Conservation (phyloP, 2,329 filamentous ascomycete genomes). For the Ceratocystis variospora region DNA sequence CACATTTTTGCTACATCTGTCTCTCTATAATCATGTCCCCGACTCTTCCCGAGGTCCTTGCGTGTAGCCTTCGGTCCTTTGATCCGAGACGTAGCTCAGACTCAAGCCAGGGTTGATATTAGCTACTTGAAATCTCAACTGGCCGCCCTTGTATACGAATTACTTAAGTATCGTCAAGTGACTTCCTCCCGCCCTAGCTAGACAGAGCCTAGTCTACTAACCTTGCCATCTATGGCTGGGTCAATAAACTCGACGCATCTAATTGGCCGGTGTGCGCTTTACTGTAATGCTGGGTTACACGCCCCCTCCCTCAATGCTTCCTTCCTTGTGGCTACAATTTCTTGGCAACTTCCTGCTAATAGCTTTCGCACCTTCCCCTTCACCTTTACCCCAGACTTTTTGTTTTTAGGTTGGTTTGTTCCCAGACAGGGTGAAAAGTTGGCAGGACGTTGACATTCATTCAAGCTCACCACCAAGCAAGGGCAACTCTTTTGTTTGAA, state of each 20-base stretch:
- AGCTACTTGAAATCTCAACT: background rate
- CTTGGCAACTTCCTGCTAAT: constrained; percentile 3
- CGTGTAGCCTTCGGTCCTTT: constrained; percentile 1
- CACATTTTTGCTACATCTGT: background rate
- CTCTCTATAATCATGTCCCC: background rate
- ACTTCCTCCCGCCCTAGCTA: background rate
- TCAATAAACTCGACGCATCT: background rate
- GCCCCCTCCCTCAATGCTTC: constrained; percentile 1
- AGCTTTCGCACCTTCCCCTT: background rate
- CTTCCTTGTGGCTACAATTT: constrained; percentile 9
- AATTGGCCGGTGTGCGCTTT: background rate
- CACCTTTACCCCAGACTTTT: constrained; percentile 1
- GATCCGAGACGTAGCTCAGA: background rate
- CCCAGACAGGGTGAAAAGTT: background rate
- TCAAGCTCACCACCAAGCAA: background rate
- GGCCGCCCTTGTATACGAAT: background rate
- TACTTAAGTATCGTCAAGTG: background rate
- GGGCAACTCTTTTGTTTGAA: background rate
- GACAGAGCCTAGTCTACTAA: background rate
- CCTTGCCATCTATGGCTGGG: background rate
- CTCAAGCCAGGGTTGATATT: background rate
- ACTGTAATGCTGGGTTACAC: background rate
- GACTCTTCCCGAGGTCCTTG: background rate
- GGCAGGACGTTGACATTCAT: background rate
- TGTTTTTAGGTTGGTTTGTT: background rate